Base-by-base conservation (phyloP, 768 basidiomycete genomes). In the Phylloporus sp. region DNA sequence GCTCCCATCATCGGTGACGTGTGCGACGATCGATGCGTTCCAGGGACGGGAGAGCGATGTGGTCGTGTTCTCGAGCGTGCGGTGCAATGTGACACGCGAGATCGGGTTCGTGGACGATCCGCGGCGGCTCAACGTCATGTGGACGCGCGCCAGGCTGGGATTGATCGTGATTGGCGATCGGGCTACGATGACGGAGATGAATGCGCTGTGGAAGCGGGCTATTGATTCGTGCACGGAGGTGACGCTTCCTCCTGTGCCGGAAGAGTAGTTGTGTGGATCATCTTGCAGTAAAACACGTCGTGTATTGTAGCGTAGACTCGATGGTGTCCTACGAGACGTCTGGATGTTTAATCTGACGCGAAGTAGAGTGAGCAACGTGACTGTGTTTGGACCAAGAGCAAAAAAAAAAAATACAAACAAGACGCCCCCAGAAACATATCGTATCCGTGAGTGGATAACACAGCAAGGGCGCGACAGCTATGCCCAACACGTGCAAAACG, bases 11-110 rank as follows among this genome's bases (percentile, higher is more conserved):
- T 50, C 55, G 2, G 58, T 61, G 36, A 59, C 53, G 10, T 64
- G 59, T 47, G 51, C 58, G 24, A 65, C 63, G 27, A 57, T 63
- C 50, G 63, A 66, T 31, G 78, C 81, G 0, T 87, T 85, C 59
- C 85, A 86, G 61, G 84, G 84, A 12, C 73, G 84, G 29, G 85
- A 86, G 60, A 80, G 78, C 53, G 85, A 88, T 54, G 73, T 86
- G 42, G 73, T 86, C 40, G 76, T 88, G 23, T 84, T 85, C 60
- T 79, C 81, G 0, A 78, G 81, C 5, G 85, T 86, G 13, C 76
- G 84, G 11, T 80, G 77, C 57, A 86, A 88, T 56, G 72, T 59
- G 16, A 72, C 77, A 35, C 71, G 73, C 1, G 84, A 86, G 42
- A 80, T 86, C 41, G 84, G 85, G 6, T 88, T 86, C 55, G 67